Evolutionary conservation across 2,329 filamentous ascomycete genomes (phyloP), one percentile per base, ranked within the genome.

Genomic region (Periconia digitata): DNA sequence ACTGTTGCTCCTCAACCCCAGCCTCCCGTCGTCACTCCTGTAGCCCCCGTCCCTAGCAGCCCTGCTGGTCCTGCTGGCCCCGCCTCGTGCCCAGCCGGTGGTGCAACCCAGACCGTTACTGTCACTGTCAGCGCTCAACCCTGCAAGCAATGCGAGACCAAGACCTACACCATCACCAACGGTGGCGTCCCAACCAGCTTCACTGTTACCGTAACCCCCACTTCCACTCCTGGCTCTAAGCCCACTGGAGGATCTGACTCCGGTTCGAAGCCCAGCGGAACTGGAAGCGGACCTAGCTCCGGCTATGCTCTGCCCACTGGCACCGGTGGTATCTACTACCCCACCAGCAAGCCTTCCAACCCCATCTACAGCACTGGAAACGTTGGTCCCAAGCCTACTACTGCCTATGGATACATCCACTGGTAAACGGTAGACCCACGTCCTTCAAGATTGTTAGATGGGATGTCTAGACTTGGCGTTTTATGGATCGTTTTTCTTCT

Each of bases 111-210:
- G n/a, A 68, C 63, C n/a, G 57, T 64, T 41, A 62, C 58, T 24
- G 45, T 61, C 38, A 61, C 58, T 13, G 48, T 54, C 27, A 39
- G 43, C 39, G 15, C 48, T 49, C 10, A 51, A 38, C 47, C 51
- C 27, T 52, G 53, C 58, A 23, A 49, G 20, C 44, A 39, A n/a
- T 59, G 53, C 47, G 47, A 53, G 24, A 60, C 55, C 47, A 63
- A 65, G 56, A 67, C 63, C 22, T 61, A 64, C 49, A 69, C 65
- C 10, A 50, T 64, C 32, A 65, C 59, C 32, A 62, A 66, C 53
- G 37, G 24, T 22, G 59, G 59, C 39, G 41, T 50, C 17, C 49
- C 46, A 21, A 51, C 58, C 43, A 54, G 50, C 21, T 58, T 62
- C 52, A 64, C 62, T 13, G 55, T 67, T 12, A 65, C 60, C 12